Percentiles rank a stretch among this genome's conserved stretches.
phyloP scores from a whole-genome alignment of 2,329 filamentous ascomycete genomes.

The Pseudocercospora fijiensis region DNA sequence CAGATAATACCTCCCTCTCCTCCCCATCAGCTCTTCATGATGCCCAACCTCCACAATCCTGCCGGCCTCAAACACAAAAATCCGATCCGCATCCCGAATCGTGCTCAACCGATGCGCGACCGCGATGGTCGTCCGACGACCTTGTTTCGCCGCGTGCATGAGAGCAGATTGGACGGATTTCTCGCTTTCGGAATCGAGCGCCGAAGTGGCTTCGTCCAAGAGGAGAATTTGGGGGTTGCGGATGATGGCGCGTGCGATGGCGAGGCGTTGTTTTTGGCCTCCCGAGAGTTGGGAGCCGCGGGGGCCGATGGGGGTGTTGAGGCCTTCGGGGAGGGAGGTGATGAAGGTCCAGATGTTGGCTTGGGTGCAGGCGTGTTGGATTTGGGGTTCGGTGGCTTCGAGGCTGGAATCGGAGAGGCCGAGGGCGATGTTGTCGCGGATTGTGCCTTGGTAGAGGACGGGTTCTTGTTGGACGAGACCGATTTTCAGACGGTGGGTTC shows the following conservation, averaged over 20 bases:
- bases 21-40: slow-evolving; percentile 41
- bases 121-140: slow-evolving; percentile 42
- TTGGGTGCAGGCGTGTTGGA: slow-evolving; percentile 50
- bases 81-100: slow-evolving; percentile 39
- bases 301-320: slow-evolving; percentile 49
- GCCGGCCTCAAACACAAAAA: slow-evolving; percentile 43
- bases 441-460: slow-evolving; percentile 66
- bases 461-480: slow-evolving; percentile 74
- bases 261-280: slow-evolving; percentile 57
- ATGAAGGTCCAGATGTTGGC: slow-evolving; percentile 57
- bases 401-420: slow-evolving; percentile 39
- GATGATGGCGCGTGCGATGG: slow-evolving; percentile 55
- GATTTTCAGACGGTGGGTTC: slow-evolving; percentile 62
- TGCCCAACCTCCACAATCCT: slow-evolving; percentile 41
- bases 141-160: slow-evolving; percentile 56
- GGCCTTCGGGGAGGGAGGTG: slow-evolving; percentile 52
- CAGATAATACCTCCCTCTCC: slow-evolving; percentile 43
- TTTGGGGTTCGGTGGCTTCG: slow-evolving; percentile 40
- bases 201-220: slow-evolving; percentile 60
- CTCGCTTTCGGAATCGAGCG: slow-evolving; percentile 65
- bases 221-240: slow-evolving; percentile 54
- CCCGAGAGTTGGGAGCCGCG: slow-evolving; percentile 53
- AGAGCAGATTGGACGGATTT: slow-evolving; percentile 66
- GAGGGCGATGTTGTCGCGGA: slow-evolving; percentile 58
- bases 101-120: slow-evolving; percentile 45